Percentiles rank a stretch among this genome's conserved stretches.
These are phyloP conservation scores for Gastrodia elata DNA, from an alignment of 106 monocot species.

Conservation along the genomic window DNA sequence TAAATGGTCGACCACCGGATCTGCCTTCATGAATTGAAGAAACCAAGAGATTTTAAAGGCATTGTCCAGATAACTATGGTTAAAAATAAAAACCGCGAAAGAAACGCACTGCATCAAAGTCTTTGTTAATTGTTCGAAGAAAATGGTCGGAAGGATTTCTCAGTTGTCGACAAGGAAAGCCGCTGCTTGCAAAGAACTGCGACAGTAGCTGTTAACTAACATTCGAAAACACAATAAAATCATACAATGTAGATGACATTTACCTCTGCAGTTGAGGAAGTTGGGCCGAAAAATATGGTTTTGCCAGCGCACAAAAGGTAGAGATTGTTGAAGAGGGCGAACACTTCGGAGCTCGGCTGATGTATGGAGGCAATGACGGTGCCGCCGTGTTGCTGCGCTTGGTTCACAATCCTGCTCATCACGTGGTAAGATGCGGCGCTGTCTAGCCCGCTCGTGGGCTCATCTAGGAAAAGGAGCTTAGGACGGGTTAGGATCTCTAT, in stretches of 20 bases:
- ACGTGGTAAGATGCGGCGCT: constrained; percentile 72
- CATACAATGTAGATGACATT: too few species aligned
- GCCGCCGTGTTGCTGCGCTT: constrained; percentile 32
- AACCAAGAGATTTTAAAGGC: not conserved
- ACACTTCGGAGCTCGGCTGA: constrained; percentile 65
- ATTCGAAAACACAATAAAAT: not conserved
- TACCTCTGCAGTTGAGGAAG: constrained; percentile 29
- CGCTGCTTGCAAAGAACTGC: constrained; percentile 33
- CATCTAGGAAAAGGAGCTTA: constrained; percentile 64
- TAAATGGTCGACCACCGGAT: not conserved
- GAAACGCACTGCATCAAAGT: constrained; percentile 27
- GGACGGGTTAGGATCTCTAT: constrained; percentile 62
- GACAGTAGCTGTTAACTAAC: not conserved
- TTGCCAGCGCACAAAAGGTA: constrained; percentile 55
- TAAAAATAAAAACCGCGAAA: not conserved
- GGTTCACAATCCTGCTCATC: constrained; percentile 32
- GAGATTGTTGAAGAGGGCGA: constrained; percentile 47
- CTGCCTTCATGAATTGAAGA: not conserved
- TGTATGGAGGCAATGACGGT: constrained; percentile 51
- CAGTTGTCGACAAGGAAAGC: constrained; percentile 34
- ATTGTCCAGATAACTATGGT: not conserved
- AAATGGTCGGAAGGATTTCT: constrained; percentile 42
- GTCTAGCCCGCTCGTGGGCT: constrained; percentile 61
- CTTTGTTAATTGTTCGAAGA: constrained; percentile 44
- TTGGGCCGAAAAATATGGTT: constrained; percentile 56